Percentiles rank a stretch among this genome's conserved stretches.
Evolutionary conservation across 768 basidiomycete species (phyloP).

Genomic region (Mycena crocata): DNA sequence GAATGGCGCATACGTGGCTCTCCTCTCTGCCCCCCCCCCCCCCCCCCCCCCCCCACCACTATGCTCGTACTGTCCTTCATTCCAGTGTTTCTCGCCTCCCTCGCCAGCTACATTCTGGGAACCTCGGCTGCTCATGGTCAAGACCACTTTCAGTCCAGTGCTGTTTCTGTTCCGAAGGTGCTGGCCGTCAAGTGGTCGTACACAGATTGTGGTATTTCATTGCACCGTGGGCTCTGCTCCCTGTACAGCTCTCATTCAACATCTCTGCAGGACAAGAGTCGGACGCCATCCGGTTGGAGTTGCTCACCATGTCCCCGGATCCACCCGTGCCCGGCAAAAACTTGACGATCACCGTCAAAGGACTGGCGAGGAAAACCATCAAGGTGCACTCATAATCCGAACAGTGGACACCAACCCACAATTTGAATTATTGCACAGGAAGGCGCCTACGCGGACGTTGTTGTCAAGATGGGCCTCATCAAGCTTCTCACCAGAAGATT

Average conservation of each 20-base stretch:
- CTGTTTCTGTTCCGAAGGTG: too few species aligned
- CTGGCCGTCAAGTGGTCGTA: too few species aligned
- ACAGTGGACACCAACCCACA: background rate
- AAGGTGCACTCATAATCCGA: constrained; percentile 57
- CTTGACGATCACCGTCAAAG: constrained; percentile 84
- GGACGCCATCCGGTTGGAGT: constrained; percentile 70
- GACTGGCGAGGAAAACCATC: constrained; percentile 64
- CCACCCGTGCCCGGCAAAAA: constrained; percentile 90
- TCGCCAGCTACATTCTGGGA: too few species aligned
- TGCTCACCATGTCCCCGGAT: constrained; percentile 83
- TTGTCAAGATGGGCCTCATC: constrained; percentile 91
- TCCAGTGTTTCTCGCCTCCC: too few species aligned
- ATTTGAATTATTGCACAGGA: constrained; percentile 64
- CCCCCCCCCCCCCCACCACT: too few species aligned
- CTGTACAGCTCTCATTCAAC: background rate
- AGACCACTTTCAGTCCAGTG: too few species aligned
- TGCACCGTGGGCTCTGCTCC: too few species aligned
- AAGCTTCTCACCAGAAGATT: constrained; percentile 86
- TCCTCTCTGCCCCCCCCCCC: too few species aligned
- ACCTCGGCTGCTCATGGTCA: too few species aligned
- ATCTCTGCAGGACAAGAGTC: constrained; percentile 45
- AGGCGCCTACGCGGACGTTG: constrained; percentile 90
- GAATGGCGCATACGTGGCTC: too few species aligned
- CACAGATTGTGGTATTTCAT: too few species aligned
- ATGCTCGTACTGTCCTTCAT: too few species aligned